Evolutionary conservation across 2,329 filamentous ascomycete genomes (phyloP), one percentile per base, ranked within the genome.

Genomic region (Colletotrichum noveboracense): DNA sequence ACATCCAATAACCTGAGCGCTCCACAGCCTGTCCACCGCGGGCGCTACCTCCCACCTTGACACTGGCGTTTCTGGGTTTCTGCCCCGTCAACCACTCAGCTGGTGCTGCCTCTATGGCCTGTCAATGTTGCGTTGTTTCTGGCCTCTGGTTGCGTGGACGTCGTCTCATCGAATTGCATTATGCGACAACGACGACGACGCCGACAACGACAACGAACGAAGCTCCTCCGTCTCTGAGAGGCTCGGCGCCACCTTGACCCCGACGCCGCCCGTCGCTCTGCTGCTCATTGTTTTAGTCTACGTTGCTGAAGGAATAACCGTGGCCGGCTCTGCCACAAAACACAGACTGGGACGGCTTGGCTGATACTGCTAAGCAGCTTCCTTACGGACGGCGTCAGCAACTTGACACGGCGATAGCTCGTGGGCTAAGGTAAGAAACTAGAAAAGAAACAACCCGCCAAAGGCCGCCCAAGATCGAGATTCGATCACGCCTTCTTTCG

Each of bases 211-310:
- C 30, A 14, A 64, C 28, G 18, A 32, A 61, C 32, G n/a, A 21
- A 34, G 28, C 58, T 34, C 34, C 30, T 34, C 61, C 36, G 21
- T 43, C 69, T 58, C 62, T 48, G 38, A 48, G 13, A 75, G 64
- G 73, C 68, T 73, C 64, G 73, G 64, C 73, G 62, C 56, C 43
- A 68, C 64, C 32, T 58, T 68, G 70, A 74, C 38, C 38, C 64
- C 34, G 26, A 52, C n/a, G 64, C 70, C 38, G 55, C 21, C 28
- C 43, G 56, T 34, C 18, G 38, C 38, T 21, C 6, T 36, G 62
- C 55, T 43, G 56, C 32, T 60, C 52, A 18, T 36, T 55, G 18
- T 48, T 30, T 52, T 55, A 18, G 9, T 32, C 38, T 43, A 26
- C n/a, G 24, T 60, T 62, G 58, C 60, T n/a, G 68, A 48, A 65